Evolutionary conservation across 805 yeast species (phyloP).

Genomic region (Schizosaccharomyces cryophilus): DNA sequence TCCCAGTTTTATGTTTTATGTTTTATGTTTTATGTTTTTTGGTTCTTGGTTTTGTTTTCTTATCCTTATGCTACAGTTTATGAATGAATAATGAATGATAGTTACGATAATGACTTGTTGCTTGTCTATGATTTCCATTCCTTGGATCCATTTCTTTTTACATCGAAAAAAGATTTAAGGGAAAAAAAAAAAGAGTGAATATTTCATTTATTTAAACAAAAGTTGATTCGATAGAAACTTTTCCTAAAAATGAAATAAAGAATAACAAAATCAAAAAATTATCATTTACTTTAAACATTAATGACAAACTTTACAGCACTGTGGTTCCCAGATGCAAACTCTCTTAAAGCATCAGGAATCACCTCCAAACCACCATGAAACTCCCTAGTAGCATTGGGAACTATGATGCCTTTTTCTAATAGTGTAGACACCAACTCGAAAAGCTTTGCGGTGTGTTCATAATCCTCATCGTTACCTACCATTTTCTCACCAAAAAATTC

Average conservation of each 20-base stretch:
- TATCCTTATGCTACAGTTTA: too few species aligned
- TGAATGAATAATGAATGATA: too few species aligned
- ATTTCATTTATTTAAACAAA: too few species aligned
- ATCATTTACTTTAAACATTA: conserved; percentile 3
- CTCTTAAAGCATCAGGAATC: neutral
- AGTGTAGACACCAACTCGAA: neutral
- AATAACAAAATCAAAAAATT: neutral
- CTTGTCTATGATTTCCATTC: too few species aligned
- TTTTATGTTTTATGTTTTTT: too few species aligned
- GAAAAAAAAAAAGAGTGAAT: too few species aligned
- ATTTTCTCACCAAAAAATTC: neutral
- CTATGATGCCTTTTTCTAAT: neutral
- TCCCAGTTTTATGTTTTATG: too few species aligned
- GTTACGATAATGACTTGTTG: too few species aligned
- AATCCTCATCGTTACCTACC: neutral
- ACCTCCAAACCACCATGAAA: neutral
- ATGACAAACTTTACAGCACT: neutral
- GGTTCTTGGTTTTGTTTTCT: too few species aligned
- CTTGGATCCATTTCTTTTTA: too few species aligned
- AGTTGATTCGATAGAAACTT: too few species aligned
- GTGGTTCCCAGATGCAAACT: neutral
- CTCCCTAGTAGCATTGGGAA: neutral
- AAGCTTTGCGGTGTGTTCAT: neutral
- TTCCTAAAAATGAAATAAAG: neutral
- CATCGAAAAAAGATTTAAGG: too few species aligned